Conservation (phyloP, 305 asterid species). For the Rubia peregrina region DNA sequence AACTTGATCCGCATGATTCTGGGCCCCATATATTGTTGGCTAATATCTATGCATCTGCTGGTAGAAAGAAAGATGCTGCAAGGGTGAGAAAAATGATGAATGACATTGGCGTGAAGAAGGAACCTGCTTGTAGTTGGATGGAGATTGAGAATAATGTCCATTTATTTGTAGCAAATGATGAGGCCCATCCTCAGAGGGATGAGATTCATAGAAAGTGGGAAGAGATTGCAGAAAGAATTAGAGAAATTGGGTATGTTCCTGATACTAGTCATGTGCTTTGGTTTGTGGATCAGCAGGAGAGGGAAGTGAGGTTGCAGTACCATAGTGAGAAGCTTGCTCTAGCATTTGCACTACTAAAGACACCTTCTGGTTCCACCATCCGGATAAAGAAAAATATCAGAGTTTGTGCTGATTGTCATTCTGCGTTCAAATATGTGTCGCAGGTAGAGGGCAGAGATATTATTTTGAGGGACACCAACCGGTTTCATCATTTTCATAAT, state of each 20-base stretch:
- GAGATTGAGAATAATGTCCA: slow-evolving; percentile 69
- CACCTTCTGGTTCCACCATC: slow-evolving; percentile 47
- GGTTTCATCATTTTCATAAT: slow-evolving; percentile 68
- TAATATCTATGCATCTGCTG: slow-evolving; percentile 74
- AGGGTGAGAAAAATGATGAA: slow-evolving; percentile 72
- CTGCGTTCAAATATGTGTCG: slow-evolving; percentile 63
- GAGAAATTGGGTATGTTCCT: slow-evolving; percentile 65
- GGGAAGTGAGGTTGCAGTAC: slow-evolving; percentile 60
- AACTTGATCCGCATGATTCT: slow-evolving; percentile 72
- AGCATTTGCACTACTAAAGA: slow-evolving; percentile 68
- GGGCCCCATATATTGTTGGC: slow-evolving; percentile 79
- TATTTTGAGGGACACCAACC: slow-evolving; percentile 68
- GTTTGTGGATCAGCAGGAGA: slow-evolving; percentile 54
- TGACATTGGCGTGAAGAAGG: slow-evolving; percentile 70
- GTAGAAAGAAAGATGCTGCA: slow-evolving; percentile 64
- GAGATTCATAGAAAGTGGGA: slow-evolving; percentile 62
- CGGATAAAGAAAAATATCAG: slow-evolving; percentile 81
- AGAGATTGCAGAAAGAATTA: slow-evolving; percentile 40
- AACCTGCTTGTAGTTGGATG: slow-evolving; percentile 94
- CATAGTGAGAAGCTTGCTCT: slow-evolving; percentile 87
- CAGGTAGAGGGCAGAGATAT: slow-evolving; percentile 56
- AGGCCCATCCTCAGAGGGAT: slow-evolving; percentile 51
- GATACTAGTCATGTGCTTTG: slow-evolving; percentile 76
- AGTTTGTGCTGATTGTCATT: slow-evolving; percentile 85
- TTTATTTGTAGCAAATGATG: slow-evolving; percentile 69